Conservation (phyloP, 768 basidiomycete genomes). For the Suillus alpinus region DNA sequence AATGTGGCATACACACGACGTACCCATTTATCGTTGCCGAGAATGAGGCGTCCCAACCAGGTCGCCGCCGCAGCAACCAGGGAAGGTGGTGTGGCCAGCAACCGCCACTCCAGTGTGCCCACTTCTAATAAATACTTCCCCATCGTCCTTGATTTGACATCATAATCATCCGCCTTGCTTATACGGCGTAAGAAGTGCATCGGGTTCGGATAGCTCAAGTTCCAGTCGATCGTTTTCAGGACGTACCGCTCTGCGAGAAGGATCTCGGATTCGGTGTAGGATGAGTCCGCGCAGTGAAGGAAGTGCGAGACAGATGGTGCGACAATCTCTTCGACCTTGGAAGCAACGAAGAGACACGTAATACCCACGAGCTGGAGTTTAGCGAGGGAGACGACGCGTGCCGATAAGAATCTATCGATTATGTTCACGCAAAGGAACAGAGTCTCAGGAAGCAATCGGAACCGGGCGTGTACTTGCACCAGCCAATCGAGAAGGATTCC, state of each 20-base stretch:
- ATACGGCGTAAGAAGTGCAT: constrained; percentile 86
- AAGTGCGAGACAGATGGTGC: constrained; percentile 83
- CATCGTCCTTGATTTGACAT: constrained; percentile 79
- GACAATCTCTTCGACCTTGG: constrained; percentile 92
- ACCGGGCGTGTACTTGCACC: constrained; percentile 85
- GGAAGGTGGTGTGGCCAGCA: constrained; percentile 74
- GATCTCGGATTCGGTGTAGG: constrained; percentile 77
- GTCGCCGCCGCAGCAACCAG: constrained; percentile 79
- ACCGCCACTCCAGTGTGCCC: constrained; percentile 72
- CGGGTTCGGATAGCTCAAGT: constrained; percentile 83
- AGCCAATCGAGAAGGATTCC: constrained; percentile 91
- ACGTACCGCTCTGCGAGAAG: constrained; percentile 88
- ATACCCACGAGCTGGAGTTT: constrained; percentile 93
- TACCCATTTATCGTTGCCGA: constrained; percentile 88
- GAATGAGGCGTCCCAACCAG: constrained; percentile 79
- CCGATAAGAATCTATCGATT: constrained; percentile 70
- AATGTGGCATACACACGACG: constrained; percentile 24
- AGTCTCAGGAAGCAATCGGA: constrained; percentile 85
- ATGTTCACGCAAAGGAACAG: constrained; percentile 88
- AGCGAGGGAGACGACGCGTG: constrained; percentile 70
- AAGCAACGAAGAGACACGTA: constrained; percentile 81
- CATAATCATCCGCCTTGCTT: constrained; percentile 92
- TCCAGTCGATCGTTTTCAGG: constrained; percentile 81
- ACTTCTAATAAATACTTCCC: constrained; percentile 93
- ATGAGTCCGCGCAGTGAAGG: constrained; percentile 73